Conservation (phyloP, 805 yeast species). For the Lipomyces sp. region DNA sequence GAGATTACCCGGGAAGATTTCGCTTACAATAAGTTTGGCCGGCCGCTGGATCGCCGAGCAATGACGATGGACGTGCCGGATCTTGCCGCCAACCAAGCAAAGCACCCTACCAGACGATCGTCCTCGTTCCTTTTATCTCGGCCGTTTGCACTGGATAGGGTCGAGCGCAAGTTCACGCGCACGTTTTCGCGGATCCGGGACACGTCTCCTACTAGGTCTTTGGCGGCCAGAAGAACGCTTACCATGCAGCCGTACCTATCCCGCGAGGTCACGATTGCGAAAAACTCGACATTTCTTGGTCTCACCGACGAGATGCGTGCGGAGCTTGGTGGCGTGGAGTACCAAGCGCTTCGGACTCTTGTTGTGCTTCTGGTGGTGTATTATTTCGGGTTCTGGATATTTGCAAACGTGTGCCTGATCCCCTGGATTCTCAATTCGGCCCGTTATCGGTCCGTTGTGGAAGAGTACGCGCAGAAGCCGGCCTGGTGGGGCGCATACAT, state of each 20-base stretch:
- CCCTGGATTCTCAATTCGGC: slow-evolving; percentile 52
- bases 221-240: slow-evolving; percentile 37
- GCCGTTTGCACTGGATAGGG: slow-evolving; percentile 16
- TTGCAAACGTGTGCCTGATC: slow-evolving; percentile 47
- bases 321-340: slow-evolving; percentile 96
- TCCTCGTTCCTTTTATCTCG: slow-evolving; percentile 7
- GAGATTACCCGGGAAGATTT: too few relatives aligned
- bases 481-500: slow-evolving; percentile 95
- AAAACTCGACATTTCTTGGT: slow-evolving; percentile 87
- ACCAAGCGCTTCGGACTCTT: slow-evolving; percentile 77
- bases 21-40: background rate
- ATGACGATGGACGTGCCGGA: slow-evolving; percentile 46
- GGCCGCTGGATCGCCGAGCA: slow-evolving; percentile 42
- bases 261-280: slow-evolving; percentile 86
- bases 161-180: slow-evolving; percentile 19
- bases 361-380: slow-evolving; percentile 61
- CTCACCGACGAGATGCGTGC: slow-evolving; percentile 80
- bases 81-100: background rate
- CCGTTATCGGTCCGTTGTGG: slow-evolving; percentile 46
- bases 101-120: background rate
- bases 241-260: slow-evolving; percentile 67
- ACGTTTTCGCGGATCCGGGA: slow-evolving; percentile 18
- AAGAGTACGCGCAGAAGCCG: slow-evolving; percentile 61
- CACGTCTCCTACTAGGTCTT: slow-evolving; percentile 19
- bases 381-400: slow-evolving; percentile 71